These are phyloP conservation scores for Leishmania amazonensis DNA, from an alignment of 208 protist species.

Conservation along the genomic window DNA sequence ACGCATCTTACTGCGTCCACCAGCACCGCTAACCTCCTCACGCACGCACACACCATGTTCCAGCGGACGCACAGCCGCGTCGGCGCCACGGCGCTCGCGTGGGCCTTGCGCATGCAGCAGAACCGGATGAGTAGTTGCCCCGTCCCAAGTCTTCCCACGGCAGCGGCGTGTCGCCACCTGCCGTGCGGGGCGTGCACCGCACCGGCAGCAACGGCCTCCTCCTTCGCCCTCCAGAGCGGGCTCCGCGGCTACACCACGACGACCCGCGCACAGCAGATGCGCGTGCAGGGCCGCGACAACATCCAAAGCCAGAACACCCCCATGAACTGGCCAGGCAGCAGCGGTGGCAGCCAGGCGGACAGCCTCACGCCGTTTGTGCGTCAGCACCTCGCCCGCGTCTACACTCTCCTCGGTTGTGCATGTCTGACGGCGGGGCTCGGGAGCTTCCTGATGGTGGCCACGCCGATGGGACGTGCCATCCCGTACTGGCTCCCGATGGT, in stretches of 20 bases:
- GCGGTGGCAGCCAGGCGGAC: conserved; percentile 59
- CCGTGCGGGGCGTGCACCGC: background rate
- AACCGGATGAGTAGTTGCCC: background rate
- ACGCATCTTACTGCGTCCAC: background rate
- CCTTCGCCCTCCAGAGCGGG: conserved; percentile 11
- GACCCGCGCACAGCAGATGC: conserved; percentile 28
- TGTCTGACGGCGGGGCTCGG: conserved; percentile 59
- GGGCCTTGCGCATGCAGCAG: conserved; percentile 15
- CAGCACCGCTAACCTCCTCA: background rate
- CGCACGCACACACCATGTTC: conserved; percentile 16
- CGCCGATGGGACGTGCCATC: conserved; percentile 65
- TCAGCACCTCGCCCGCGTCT: conserved; percentile 83
- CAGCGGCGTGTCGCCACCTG: background rate
- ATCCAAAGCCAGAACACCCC: conserved; percentile 47
- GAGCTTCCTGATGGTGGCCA: conserved; percentile 82
- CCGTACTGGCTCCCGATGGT: conserved; percentile 89
- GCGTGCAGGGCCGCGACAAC: conserved; percentile 39
- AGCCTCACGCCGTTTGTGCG: conserved; percentile 84
- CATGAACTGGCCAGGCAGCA: conserved; percentile 43
- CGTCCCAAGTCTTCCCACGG: background rate
- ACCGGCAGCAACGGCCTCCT: background rate
- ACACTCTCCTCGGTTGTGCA: conserved; percentile 67
- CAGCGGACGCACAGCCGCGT: conserved; percentile 13
- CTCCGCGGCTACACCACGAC: conserved; percentile 19
- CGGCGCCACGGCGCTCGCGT: conserved; percentile 17